Evolutionary conservation across 108 stramenopile species (phyloP), one percentile per base, ranked within the genome.

Genomic region (Skeletonema potamos): DNA sequence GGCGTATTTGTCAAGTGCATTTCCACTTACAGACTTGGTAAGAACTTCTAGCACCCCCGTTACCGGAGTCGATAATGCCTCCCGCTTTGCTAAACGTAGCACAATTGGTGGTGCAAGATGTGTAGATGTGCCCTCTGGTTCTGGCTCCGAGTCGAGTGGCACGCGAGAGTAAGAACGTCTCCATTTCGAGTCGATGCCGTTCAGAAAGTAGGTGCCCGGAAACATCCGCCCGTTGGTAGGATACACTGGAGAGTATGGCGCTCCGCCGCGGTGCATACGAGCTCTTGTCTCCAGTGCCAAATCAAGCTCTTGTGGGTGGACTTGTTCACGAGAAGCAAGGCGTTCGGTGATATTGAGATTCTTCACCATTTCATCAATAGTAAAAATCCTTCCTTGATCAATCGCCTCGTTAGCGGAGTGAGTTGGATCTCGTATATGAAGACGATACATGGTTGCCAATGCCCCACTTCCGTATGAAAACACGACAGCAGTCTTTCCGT

Each of bases 371-470:
- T 84, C 83, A 17, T 63, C 80, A 44, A 96, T 76, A n/a, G 89
- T 89, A 70, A 98, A 98, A 66, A 71, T 27, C 64, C 75, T 58
- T 57, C 26, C 26, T 64, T 57, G 9, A 82, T 64, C 44, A 83
- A 83, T 27, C 15, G 37, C 62, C 63, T 57, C 46, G 29, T 11
- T 55, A 22, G 65, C 13, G 27, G 65, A 57, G 41, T 48, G 66
- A 27, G 82, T 58, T 32, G 75, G 76, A 24, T 84, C 85, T 66
- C 91, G 89, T 64, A 94, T 89, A 58, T 74, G 74, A 26, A 97
- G 81, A 54, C 90, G 82, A 72, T 96, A 96, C 96, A 98, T 95
- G 68, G 96, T 95, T 6, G 97, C 97, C 64, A 98, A 55, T 6
- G 96, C 96, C 39, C 90, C 92, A 29, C 89, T 90, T 34, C 94